phyloP scores from a whole-genome alignment of 2,329 filamentous ascomycete genomes.

The Sporothrix pseudoabietina region DNA sequence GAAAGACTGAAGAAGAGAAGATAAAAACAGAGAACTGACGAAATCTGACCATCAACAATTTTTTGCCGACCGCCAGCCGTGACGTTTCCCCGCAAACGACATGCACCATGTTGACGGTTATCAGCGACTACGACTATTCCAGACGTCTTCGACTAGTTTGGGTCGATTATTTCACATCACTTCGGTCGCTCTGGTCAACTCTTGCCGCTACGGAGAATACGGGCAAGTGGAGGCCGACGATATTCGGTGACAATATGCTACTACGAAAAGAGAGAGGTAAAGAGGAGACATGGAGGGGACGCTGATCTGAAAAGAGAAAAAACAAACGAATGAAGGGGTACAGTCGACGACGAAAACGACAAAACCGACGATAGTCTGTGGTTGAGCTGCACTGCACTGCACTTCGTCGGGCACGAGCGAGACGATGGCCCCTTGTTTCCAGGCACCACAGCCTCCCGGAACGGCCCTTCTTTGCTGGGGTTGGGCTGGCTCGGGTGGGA shows the following conservation, averaged over 20 bases:
- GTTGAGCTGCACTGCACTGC: not conserved
- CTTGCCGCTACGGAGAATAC: not conserved
- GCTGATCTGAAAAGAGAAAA: not conserved
- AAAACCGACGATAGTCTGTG: not conserved
- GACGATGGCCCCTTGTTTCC: slow-evolving; percentile 9
- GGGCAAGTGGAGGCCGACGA: not conserved
- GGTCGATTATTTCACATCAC: not conserved
- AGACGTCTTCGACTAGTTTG: not conserved
- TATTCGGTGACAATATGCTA: not conserved
- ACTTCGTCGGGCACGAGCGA: not conserved
- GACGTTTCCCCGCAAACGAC: slow-evolving; percentile 10
- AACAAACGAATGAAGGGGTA: not conserved
- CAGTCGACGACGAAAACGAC: not conserved
- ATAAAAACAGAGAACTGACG: not conserved
- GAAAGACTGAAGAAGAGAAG: too few relatives aligned
- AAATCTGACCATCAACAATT: not conserved
- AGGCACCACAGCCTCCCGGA: slow-evolving; percentile 14
- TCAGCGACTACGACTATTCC: not conserved
- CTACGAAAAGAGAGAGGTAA: not conserved
- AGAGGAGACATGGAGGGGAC: not conserved
- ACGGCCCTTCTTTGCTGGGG: not conserved
- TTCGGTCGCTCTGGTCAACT: not conserved
- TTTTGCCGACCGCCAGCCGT: not conserved
- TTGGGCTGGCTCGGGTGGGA: not conserved
- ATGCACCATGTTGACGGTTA: not conserved